Base-by-base conservation (phyloP, 306 rosid species). In the Cicer chorassanicum region DNA sequence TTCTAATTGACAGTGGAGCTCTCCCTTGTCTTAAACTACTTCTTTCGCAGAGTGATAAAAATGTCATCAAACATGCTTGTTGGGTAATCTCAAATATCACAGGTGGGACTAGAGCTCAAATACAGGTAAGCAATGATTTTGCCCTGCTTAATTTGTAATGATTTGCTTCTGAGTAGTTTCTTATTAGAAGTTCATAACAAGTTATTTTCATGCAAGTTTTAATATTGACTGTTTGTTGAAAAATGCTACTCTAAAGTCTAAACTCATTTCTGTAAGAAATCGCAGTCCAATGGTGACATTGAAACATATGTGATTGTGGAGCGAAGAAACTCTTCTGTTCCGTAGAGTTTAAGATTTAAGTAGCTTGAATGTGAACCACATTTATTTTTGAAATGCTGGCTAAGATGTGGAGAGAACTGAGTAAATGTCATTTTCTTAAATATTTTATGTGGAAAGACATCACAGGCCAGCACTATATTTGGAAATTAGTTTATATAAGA, bases 21-120 rank as follows among this genome's bases (percentile, higher is more conserved):
- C 89, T 93, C 21, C 96, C 90, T 42, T 82, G 93, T 73, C 84
- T 93, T 64, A 80, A 88, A 72, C 83, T 68, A 70, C 86, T 93
- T 9, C 81, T 93, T 87, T 81, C 76, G 82, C 80, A 91, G 87
- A 85, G 89, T 65, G 91, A 93, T 67, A 89, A 88, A 79, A 84
- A 91, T 85, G 89, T 93, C 77, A 85, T 91, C 87, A 88, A 88
- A 80, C 96, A 93, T 83, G 96, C 92, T n/a, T 91, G 97, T 84
- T 93, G 96, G 96, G 86, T 91, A 56, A 80, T 93, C 73, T 89
- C 98, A 4, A 93, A 93, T 78, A 91, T 93, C 81, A 88, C 98
- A 41, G 97, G 4, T 29, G 34, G 97, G 70, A 87, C 85, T 89
- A 91, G 83, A 79, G 89, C 82, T 38, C 98, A 93, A 80, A 88